These are phyloP conservation scores for Colletotrichum sublineola DNA, from an alignment of 2,329 filamentous ascomycete species.

Conservation along the genomic window DNA sequence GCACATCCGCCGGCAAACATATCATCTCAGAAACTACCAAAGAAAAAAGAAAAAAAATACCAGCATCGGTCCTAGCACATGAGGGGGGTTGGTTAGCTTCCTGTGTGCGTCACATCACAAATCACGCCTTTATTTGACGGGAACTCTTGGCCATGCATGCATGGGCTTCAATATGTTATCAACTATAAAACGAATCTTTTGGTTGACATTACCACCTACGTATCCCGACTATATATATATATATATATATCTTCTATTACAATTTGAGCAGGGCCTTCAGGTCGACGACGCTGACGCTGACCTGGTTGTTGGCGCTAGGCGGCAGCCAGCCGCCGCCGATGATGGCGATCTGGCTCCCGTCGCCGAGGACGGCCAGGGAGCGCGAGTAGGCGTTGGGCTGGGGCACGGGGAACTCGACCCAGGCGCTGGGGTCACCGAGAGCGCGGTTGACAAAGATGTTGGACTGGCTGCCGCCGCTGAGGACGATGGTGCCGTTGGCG, in stretches of 20 bases:
- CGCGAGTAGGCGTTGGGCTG: conserved; percentile 56
- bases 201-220: background rate
- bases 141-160: background rate
- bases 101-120: background rate
- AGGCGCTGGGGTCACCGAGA: conserved; percentile 54
- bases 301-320: conserved; percentile 60
- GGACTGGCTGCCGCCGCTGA: conserved; percentile 55
- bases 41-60: too few relatives aligned
- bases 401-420: conserved; percentile 53
- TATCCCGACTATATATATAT: too few relatives aligned
- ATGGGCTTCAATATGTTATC: background rate
- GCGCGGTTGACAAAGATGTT: conserved; percentile 59
- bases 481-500: conserved; percentile 59
- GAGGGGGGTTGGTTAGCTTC: background rate
- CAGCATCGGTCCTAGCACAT: background rate
- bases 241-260: background rate
- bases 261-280: conserved; percentile 43
- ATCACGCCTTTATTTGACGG: background rate
- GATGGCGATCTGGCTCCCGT: conserved; percentile 55
- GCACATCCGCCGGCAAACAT: background rate
- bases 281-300: conserved; percentile 53
- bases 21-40: too few relatives aligned
- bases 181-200: background rate
- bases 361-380: conserved; percentile 52
- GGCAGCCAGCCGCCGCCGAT: conserved; percentile 60